phyloP scores from a whole-genome alignment of 306 rosid species.

The Begonia masoniana region DNA sequence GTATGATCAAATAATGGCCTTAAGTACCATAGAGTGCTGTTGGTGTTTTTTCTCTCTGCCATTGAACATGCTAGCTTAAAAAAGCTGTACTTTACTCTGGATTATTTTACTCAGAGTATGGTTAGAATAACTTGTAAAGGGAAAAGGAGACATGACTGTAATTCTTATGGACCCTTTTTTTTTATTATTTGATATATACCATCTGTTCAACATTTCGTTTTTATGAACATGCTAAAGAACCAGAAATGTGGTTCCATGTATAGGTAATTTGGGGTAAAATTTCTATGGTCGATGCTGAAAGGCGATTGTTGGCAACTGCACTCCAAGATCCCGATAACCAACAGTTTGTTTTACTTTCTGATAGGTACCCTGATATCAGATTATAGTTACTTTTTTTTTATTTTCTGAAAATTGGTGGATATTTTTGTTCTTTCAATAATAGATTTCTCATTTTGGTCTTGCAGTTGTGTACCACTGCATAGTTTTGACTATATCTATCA shows the following conservation, averaged over 20 bases:
- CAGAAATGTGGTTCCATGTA: constrained; percentile 12
- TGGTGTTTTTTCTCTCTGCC: no score
- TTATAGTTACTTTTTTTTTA: constrained; percentile 14
- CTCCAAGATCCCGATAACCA: constrained; percentile 84
- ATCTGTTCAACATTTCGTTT: background rate
- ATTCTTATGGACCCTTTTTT: no score
- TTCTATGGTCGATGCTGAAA: constrained; percentile 99
- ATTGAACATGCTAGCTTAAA: no score
- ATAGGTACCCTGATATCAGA: constrained; percentile 40
- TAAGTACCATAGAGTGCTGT: no score
- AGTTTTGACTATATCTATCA: constrained; percentile 67
- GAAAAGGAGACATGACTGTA: no score
- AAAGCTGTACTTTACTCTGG: no score
- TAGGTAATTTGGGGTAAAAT: constrained; percentile 99
- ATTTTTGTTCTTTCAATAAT: constrained; percentile 14
- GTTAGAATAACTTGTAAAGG: no score
- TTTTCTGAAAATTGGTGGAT: constrained; percentile 7
- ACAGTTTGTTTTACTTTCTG: constrained; percentile 93
- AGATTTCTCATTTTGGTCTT: constrained; percentile 22
- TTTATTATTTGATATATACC: no score
- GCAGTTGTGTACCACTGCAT: constrained; percentile 91
- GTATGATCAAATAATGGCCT: background rate
- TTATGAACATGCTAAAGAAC: background rate
- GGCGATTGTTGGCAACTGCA: constrained; percentile 73
- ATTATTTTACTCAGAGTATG: no score